A percentile compares a stretch with the other conserved stretches of the same genome.
Evolutionary conservation across 768 basidiomycete species (phyloP).

Genomic region (Ramaria sp.): DNA sequence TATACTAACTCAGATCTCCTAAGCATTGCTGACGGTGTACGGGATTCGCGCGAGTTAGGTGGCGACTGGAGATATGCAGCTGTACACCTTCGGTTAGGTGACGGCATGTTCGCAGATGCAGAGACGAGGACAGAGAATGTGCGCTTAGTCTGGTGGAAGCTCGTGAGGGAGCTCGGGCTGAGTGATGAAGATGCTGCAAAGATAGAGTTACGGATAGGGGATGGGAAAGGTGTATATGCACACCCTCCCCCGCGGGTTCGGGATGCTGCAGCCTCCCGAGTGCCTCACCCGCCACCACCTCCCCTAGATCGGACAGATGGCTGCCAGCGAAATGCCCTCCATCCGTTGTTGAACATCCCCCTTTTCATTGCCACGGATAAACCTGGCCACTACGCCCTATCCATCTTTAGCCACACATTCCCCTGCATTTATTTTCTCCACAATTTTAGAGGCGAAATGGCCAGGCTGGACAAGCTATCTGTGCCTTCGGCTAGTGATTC

Average conservation of each 20-base stretch:
- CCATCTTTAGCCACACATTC: slow-evolving; percentile 39
- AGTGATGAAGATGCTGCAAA: slow-evolving; percentile 24
- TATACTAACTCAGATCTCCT: slow-evolving; percentile 41
- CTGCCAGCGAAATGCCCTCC: slow-evolving; percentile 19
- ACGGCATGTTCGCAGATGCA: slow-evolving; percentile 44
- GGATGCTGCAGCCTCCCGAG: slow-evolving; percentile 17
- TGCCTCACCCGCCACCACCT: slow-evolving; percentile 15
- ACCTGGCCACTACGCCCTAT: slow-evolving; percentile 31
- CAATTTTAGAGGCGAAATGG: slow-evolving; percentile 29
- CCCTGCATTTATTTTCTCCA: slow-evolving; percentile 48
- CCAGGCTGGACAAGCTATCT: background rate
- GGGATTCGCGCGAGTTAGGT: slow-evolving; percentile 24
- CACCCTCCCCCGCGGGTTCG: slow-evolving; percentile 11
- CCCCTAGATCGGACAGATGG: slow-evolving; percentile 10
- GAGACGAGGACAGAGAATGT: slow-evolving; percentile 30
- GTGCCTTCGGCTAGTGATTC: background rate
- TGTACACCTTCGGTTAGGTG: slow-evolving; percentile 61
- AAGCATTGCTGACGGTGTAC: slow-evolving; percentile 33
- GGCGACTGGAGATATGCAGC: slow-evolving; percentile 38
- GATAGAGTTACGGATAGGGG: slow-evolving; percentile 17
- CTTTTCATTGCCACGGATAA: slow-evolving; percentile 62
- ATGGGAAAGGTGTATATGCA: background rate
- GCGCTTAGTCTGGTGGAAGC: slow-evolving; percentile 43
- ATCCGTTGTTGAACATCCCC: slow-evolving; percentile 38
- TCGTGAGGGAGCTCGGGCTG: slow-evolving; percentile 41